A percentile compares a stretch with the other conserved stretches of the same genome.
These are phyloP conservation scores for Paradendryphiella salina DNA, from an alignment of 2,329 filamentous ascomycete genomes.

Conservation along the genomic window DNA sequence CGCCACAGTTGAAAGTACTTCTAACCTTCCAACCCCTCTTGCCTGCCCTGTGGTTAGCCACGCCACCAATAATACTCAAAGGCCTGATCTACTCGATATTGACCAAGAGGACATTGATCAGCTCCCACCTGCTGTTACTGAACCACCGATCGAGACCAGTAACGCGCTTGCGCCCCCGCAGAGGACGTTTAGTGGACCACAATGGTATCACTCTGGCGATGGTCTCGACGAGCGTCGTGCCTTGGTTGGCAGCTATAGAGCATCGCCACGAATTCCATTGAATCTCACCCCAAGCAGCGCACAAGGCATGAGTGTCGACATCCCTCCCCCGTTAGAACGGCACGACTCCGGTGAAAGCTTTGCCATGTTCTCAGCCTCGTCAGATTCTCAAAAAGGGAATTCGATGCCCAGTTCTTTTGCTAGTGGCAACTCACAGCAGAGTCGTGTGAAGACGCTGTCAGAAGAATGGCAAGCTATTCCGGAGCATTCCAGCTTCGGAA, in stretches of 20 bases:
- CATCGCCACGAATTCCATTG: slow-evolving; percentile 55
- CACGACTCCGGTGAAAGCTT: slow-evolving; percentile 66
- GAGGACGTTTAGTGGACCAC: slow-evolving; percentile 32
- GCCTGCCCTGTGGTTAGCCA: slow-evolving; percentile 49
- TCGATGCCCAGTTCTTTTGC: slow-evolving; percentile 58
- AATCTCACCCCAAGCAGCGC: slow-evolving; percentile 52
- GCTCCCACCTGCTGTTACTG: slow-evolving; percentile 43
- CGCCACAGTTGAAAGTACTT: slow-evolving; percentile 52
- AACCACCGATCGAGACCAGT: slow-evolving; percentile 23
- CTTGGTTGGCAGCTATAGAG: slow-evolving; percentile 52
- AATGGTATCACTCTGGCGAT: slow-evolving; percentile 42
- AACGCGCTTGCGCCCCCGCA: slow-evolving; percentile 18
- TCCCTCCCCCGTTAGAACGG: slow-evolving; percentile 48
- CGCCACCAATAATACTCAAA: slow-evolving; percentile 6
- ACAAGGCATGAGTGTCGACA: slow-evolving; percentile 41
- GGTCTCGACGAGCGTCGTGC: slow-evolving; percentile 47
- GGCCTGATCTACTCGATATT: slow-evolving; percentile 38
- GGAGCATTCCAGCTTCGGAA: slow-evolving; percentile 43
- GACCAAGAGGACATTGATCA: slow-evolving; percentile 44
- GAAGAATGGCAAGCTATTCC: slow-evolving; percentile 33
- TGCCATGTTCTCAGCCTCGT: slow-evolving; percentile 65
- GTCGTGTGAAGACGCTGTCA: slow-evolving; percentile 31
- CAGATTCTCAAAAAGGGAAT: slow-evolving; percentile 58
- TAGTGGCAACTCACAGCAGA: slow-evolving; percentile 38
- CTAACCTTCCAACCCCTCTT: slow-evolving; percentile 60